Evolutionary conservation across 106 monocot species (phyloP), one percentile per base, ranked within the genome.

Genomic region (Apostasia ramifera): DNA sequence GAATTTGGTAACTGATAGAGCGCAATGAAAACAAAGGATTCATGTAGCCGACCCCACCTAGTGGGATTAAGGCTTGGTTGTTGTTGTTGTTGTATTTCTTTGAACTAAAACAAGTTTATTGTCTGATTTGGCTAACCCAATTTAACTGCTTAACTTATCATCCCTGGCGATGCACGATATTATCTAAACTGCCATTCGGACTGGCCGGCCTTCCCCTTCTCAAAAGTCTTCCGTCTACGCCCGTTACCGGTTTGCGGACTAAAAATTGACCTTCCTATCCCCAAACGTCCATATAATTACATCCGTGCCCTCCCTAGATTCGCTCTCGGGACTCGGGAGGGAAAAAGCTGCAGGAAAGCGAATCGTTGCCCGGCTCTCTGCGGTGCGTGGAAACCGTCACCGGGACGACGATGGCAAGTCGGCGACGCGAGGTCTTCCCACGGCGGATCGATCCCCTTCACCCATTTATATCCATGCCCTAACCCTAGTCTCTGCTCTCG

Each of bases 321-420:
- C 63, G 1, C 61, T 8, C 10, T 7, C 38, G 39, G 5, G 5
- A 56, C 4, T 3, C 4, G 40, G 38, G 5, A 60, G 37, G 12
- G 48, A 65, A 65, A 65, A 65, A 48, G 65, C 65, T 6, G 48
- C 48, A 48, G 3, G 5, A 11, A 49, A 43, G 44, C 15, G 44
- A 65, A 65, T 8, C 14, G 43, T 65, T 65, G 48, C 65, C 48
- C 26, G 65, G 65, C 47, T 65, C 65, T 26, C 65, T 48, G 65
- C 8, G 65, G 48, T 65, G 65, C 65, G 65, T 8, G 65, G 47
- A 65, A 48, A 8, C 43, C 48, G 48, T 5, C 26, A n/a, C 8
- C 4, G 37, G 26, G 65, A 37, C 13, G 47, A 65, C 48, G 65
- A 65, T 48, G 47, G 26, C 47, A 14, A 65, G 65, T 14, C 47